These are phyloP conservation scores for Ophiocordyceps camponoti-leonardi DNA, from an alignment of 2,329 filamentous ascomycete species.

Conservation along the genomic window DNA sequence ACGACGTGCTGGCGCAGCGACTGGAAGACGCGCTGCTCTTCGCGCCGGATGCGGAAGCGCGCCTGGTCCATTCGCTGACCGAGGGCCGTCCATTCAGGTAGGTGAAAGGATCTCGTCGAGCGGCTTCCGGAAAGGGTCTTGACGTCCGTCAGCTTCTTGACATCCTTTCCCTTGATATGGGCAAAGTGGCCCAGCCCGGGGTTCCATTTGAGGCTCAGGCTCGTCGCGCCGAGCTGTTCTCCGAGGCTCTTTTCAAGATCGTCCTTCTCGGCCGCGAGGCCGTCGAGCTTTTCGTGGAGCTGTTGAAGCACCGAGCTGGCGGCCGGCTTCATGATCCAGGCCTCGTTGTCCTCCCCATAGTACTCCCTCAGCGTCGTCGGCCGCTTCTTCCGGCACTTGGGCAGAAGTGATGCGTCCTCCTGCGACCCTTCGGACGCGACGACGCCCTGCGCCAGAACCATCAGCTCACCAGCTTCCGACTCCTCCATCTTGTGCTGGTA, in stretches of 20 bases:
- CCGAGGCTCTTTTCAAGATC: slow-evolving; percentile 44
- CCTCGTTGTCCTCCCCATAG: slow-evolving; percentile 41
- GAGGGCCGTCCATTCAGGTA: slow-evolving; percentile 67
- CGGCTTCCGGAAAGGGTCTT: slow-evolving; percentile 57
- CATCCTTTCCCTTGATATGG: slow-evolving; percentile 73
- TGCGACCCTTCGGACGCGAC: slow-evolving; percentile 46
- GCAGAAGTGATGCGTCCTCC: slow-evolving; percentile 34
- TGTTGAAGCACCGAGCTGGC: slow-evolving; percentile 49
- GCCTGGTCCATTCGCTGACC: slow-evolving; percentile 65
- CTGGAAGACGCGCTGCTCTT: slow-evolving; percentile 70
- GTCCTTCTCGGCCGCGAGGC: slow-evolving; percentile 41
- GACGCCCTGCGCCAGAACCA: slow-evolving; percentile 56
- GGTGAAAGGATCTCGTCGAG: slow-evolving; percentile 69
- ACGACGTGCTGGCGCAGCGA: slow-evolving; percentile 61
- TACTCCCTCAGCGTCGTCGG: slow-evolving; percentile 31
- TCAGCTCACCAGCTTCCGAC: slow-evolving; percentile 50
- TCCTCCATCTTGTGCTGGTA: slow-evolving; percentile 66
- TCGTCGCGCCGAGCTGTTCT: slow-evolving; percentile 39
- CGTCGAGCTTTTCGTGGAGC: slow-evolving; percentile 51
- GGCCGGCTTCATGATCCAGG: slow-evolving; percentile 47
- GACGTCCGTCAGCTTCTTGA: slow-evolving; percentile 17
- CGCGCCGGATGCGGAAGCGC: slow-evolving; percentile 60
- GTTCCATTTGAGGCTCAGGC: slow-evolving; percentile 69
- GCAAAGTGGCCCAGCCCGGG: slow-evolving; percentile 78
- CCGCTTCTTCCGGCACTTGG: slow-evolving; percentile 33